These are phyloP conservation scores for Trichophyton mentagrophytes DNA, from an alignment of 2,329 filamentous ascomycete species.

Conservation along the genomic window DNA sequence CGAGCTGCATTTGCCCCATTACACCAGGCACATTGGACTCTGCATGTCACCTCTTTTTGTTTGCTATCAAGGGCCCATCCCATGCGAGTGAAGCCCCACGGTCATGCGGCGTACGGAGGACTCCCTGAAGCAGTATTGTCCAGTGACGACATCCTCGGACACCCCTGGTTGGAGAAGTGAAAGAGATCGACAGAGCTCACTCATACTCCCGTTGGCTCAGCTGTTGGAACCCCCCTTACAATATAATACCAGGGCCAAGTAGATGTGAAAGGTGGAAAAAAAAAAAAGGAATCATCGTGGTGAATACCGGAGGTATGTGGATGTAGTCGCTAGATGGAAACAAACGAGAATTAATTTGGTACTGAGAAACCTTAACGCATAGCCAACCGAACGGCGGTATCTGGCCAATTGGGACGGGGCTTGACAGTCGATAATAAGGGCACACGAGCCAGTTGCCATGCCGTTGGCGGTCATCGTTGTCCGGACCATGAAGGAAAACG, in stretches of 20 bases:
- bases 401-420: neutral
- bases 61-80: neutral
- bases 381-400: neutral
- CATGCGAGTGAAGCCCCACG: neutral
- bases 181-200: neutral
- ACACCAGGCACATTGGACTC: neutral
- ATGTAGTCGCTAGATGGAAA: neutral
- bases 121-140: neutral
- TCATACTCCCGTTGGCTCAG: too few species aligned
- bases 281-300: neutral
- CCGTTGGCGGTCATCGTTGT: neutral
- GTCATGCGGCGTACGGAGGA: neutral
- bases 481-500: neutral
- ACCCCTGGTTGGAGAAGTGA: neutral
- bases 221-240: neutral
- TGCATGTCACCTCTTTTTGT: neutral
- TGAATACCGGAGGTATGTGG: neutral
- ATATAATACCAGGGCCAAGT: neutral
- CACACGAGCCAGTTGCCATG: neutral
- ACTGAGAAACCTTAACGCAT: neutral
- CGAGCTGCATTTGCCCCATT: neutral
- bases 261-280: neutral
- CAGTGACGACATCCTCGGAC: neutral
- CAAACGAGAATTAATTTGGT: neutral
- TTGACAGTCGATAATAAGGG: neutral